Evolutionary conservation across 1,284 basidiomycete genomes (phyloP).

Genomic region (Sporisorium scitamineum): DNA sequence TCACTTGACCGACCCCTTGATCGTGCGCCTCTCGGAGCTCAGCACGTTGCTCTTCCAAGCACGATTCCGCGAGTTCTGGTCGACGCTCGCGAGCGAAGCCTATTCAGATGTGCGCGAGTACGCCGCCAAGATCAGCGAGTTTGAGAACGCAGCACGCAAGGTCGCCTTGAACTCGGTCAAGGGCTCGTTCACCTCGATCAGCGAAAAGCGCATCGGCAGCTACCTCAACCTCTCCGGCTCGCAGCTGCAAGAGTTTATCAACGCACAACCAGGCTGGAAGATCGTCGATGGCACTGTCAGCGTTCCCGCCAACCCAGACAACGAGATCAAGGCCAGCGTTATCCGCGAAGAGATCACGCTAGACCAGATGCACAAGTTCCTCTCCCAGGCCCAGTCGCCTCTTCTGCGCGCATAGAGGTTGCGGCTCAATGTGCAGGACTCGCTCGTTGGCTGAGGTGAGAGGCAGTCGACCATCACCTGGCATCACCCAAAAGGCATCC

Average conservation of each 20-base stretch:
- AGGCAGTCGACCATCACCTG: not conserved
- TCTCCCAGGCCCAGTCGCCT: conserved; percentile 56
- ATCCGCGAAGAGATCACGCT: conserved; percentile 90
- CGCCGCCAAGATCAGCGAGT: conserved; percentile 82
- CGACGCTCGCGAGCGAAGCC: conserved; percentile 70
- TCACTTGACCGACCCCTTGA: conserved; percentile 71
- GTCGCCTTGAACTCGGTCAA: conserved; percentile 82
- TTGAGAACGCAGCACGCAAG: conserved; percentile 82
- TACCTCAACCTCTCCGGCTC: conserved; percentile 81
- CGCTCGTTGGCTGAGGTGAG: not conserved
- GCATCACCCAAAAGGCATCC: not conserved
- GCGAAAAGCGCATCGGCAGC: conserved; percentile 76
- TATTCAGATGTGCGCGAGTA: conserved; percentile 84
- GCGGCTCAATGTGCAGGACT: too few relatives aligned
- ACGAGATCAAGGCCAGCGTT: conserved; percentile 92
- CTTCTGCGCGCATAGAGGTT: conserved; percentile 32
- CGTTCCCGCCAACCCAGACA: conserved; percentile 75
- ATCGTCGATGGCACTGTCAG: conserved; percentile 77
- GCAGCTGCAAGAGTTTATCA: conserved; percentile 77
- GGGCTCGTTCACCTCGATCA: conserved; percentile 82
- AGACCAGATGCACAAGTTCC: conserved; percentile 72
- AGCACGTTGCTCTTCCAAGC: conserved; percentile 85
- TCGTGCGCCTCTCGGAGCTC: conserved; percentile 81
- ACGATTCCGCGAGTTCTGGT: conserved; percentile 91
- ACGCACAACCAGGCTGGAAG: conserved; percentile 79